Evolutionary conservation across 2,329 filamentous ascomycete genomes (phyloP).

Genomic region (Xylaria sp.): DNA sequence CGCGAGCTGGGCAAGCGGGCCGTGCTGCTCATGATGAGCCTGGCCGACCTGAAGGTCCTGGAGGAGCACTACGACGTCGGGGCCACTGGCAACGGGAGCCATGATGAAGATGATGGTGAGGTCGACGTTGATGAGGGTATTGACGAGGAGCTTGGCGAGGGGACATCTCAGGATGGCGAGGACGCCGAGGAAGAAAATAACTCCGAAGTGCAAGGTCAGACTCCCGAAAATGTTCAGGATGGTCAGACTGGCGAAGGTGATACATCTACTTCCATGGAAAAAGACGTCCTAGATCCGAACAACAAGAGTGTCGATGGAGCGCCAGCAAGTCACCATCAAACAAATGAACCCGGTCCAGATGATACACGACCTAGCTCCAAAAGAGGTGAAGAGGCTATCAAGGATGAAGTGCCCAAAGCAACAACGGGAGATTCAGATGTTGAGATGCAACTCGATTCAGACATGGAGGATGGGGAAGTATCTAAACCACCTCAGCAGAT

Average conservation of each 20-base stretch:
- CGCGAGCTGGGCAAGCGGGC: constrained; percentile 81
- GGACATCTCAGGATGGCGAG: constrained; percentile 35
- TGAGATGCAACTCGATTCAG: constrained; percentile 38
- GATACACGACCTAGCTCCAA: background rate
- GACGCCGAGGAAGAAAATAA: constrained; percentile 43
- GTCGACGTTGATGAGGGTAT: constrained; percentile 50
- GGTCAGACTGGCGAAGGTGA: background rate
- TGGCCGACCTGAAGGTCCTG: constrained; percentile 56
- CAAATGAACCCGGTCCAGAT: background rate
- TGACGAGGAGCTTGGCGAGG: constrained; percentile 45
- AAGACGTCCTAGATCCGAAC: background rate
- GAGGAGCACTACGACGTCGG: constrained; percentile 45
- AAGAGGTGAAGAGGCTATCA: constrained; percentile 25
- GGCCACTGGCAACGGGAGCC: constrained; percentile 32
- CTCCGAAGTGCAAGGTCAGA: constrained; percentile 30
- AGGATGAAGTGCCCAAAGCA: constrained; percentile 43
- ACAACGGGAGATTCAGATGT: constrained; percentile 43
- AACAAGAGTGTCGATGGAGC: background rate
- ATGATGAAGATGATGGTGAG: constrained; percentile 40
- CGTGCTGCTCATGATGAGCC: constrained; percentile 59
- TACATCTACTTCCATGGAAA: background rate
- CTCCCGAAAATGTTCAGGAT: background rate
- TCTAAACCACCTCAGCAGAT: constrained; percentile 33
- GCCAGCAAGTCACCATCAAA: background rate
- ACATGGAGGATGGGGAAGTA: constrained; percentile 44